phyloP scores from a whole-genome alignment of 2,329 filamentous ascomycete genomes.

The Colletotrichum liriopes region DNA sequence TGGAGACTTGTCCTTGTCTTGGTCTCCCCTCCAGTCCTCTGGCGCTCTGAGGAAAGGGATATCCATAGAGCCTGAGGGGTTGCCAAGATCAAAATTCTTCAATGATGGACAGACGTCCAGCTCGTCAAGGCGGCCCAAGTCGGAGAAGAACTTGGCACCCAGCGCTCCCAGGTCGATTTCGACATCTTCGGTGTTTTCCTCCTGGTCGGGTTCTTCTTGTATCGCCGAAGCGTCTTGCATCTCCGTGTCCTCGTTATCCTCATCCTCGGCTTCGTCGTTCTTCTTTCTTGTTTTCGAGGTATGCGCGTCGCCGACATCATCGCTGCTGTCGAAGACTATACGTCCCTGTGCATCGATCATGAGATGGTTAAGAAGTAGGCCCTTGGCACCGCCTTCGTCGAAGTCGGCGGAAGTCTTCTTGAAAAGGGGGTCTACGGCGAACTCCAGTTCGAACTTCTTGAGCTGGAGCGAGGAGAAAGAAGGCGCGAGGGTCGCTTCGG shows the following conservation, averaged over 20 bases:
- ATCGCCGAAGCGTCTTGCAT: slow-evolving; percentile 47
- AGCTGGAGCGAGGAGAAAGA: slow-evolving; percentile 91
- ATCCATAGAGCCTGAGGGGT: slow-evolving; percentile 87
- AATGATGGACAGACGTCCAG: slow-evolving; percentile 96
- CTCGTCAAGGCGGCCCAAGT: slow-evolving; percentile 81
- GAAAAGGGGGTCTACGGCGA: slow-evolving; percentile 97
- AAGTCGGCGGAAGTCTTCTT: slow-evolving; percentile 99
- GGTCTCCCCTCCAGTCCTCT: slow-evolving; percentile 85
- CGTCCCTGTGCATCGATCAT: slow-evolving; percentile 92
- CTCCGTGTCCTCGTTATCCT: slow-evolving; percentile 58
- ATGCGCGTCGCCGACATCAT: slow-evolving; percentile 77
- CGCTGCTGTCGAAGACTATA: slow-evolving; percentile 98
- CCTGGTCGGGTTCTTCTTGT: slow-evolving; percentile 50
- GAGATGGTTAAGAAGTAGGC: slow-evolving; percentile 94
- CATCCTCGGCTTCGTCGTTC: slow-evolving; percentile 57
- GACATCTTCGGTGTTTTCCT: slow-evolving; percentile 63
- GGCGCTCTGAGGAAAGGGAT: slow-evolving; percentile 92
- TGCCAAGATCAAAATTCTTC: slow-evolving; percentile 92
- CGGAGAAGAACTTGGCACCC: slow-evolving; percentile 87
- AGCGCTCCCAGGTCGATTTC: slow-evolving; percentile 86
- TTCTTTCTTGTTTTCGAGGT: slow-evolving; percentile 55
- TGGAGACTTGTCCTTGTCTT: slow-evolving; percentile 73
- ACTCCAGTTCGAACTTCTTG: slow-evolving; percentile 98
- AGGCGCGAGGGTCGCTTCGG: slow-evolving; percentile 92
- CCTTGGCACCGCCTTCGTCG: slow-evolving; percentile 97